Evolutionary conservation across 345 rosid species (phyloP).

Genomic region (Syzygium aromaticum): DNA sequence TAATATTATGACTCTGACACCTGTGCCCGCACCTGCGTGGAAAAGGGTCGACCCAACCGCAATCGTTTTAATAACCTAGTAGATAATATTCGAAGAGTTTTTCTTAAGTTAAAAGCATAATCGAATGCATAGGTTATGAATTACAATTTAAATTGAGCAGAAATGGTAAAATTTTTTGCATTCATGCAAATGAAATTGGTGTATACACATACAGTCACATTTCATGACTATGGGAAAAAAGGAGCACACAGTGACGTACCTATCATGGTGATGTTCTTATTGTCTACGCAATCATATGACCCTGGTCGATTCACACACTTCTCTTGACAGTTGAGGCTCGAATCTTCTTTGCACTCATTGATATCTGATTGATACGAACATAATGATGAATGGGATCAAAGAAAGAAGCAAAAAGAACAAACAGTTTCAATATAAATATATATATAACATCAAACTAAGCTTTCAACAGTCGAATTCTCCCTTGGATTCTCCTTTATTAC

Average conservation of each 20-base stretch:
- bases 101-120: background rate
- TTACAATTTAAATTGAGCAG: background rate
- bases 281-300: background rate
- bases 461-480: background rate
- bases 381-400: background rate
- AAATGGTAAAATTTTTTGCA: background rate
- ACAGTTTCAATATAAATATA: background rate
- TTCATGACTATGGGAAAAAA: background rate
- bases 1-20: background rate
- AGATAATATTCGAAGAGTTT: background rate
- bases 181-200: background rate
- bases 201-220: background rate
- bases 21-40: background rate
- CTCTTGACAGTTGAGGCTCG: background rate
- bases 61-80: background rate
- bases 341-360: background rate
- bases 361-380: background rate
- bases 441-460: background rate
- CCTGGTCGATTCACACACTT: background rate
- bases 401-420: background rate
- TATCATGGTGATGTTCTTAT: background rate
- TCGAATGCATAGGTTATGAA: background rate
- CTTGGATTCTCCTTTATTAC: background rate
- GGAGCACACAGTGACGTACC: background rate
- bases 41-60: background rate